A percentile compares a stretch with the other conserved stretches of the same genome.
These are phyloP conservation scores for Tulasnella sp. DNA, from an alignment of 768 basidiomycete species.

Conservation along the genomic window DNA sequence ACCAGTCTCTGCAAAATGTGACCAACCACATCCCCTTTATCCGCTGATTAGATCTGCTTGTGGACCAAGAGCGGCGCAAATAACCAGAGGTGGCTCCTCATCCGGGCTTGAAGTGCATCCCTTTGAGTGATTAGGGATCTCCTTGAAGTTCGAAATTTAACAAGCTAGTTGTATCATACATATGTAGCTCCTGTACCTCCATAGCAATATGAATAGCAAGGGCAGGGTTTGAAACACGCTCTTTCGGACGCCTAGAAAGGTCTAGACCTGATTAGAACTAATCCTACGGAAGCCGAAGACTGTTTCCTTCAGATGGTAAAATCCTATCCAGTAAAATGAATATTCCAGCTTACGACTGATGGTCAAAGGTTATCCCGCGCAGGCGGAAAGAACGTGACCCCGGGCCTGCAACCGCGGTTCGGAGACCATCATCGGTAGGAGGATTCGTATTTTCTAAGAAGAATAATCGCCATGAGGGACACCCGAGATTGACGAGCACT, in stretches of 20 bases:
- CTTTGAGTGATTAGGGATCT: neutral
- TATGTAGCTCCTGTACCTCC: neutral
- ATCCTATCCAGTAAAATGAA: no score
- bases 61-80: slow-evolving; percentile 5
- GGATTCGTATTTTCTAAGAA: no score
- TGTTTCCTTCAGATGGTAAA: no score
- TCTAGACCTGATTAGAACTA: no score
- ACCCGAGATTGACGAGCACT: no score
- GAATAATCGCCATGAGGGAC: no score
- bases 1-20: neutral
- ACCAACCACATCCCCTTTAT: neutral
- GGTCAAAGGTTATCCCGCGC: no score
- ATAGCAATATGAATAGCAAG: neutral
- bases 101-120: slow-evolving; percentile 18
- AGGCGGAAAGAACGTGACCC: no score
- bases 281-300: no score
- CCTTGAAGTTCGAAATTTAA: neutral
- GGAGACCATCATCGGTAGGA: no score
- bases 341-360: no score
- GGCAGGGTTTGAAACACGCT: neutral
- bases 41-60: neutral
- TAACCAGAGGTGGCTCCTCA: slow-evolving; percentile 20
- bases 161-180: neutral
- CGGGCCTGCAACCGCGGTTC: no score
- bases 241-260: neutral